Percentiles rank a stretch among this genome's conserved stretches.
phyloP scores from a whole-genome alignment of 306 rosid species.

The Cicer yamashitae region DNA sequence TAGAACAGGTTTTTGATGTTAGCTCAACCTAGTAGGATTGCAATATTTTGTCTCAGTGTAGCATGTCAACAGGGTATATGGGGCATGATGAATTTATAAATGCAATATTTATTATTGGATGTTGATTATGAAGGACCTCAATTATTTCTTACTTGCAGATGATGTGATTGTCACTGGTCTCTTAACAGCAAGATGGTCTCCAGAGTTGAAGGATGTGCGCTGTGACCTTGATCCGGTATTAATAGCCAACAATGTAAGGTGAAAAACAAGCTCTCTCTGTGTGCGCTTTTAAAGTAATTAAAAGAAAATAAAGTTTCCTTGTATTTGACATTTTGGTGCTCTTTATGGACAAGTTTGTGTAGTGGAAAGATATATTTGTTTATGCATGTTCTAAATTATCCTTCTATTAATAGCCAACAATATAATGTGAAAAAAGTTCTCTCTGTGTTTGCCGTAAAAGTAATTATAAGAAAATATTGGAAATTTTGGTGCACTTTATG shows the following conservation, averaged over 20 bases:
- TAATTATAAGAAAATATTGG: constrained; percentile 23
- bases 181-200: constrained; percentile 94
- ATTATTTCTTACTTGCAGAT: constrained; percentile 54
- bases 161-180: constrained; percentile 85
- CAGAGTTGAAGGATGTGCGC: constrained; percentile 92
- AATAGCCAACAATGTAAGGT: constrained; percentile 87
- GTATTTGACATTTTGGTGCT: constrained; percentile 24
- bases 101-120: constrained; percentile 21
- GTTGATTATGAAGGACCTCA: constrained; percentile 20
- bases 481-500: constrained; percentile 15
- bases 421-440: constrained; percentile 60
- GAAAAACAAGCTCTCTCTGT: constrained; percentile 39
- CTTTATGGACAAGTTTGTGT: constrained; percentile 19
- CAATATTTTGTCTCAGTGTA: neutral
- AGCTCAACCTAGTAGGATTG: neutral
- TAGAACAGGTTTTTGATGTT: neutral
- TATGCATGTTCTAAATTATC: neutral
- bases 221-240: constrained; percentile 93
- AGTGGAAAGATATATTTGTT: constrained; percentile 2
- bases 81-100: constrained; percentile 36
- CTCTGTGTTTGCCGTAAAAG: constrained; percentile 25
- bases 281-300: constrained; percentile 27
- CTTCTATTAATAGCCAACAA: constrained; percentile 70
- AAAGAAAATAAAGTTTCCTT: constrained; percentile 28
- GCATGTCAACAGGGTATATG: constrained; percentile 3